Evolutionary conservation across 2,329 filamentous ascomycete genomes (phyloP), one percentile per base, ranked within the genome.

Genomic region (Trichophaea hybrida): DNA sequence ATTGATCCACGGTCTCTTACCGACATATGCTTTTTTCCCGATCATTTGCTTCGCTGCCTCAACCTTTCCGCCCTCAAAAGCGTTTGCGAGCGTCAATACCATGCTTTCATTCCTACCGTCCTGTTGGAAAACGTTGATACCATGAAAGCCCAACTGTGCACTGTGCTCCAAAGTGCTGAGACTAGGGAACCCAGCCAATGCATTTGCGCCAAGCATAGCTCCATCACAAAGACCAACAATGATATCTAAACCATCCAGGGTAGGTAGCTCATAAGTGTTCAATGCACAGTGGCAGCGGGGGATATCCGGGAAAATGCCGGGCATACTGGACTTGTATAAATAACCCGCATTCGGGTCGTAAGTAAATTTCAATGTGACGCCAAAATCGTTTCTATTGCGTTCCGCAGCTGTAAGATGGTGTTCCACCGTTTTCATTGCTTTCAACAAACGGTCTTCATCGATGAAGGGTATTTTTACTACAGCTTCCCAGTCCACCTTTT

Each of bases 401-500:
- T 98, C 88, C 1, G 85, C 87, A 1, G 83, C 78, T 2, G 81
- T 81, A n/a, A 98, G 77, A 1, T 86, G 74, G 46, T 83, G 76
- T 65, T 97, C 90, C 71, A 85, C 89, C 5, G 89, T 83, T 13
- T 79, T 84, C 86, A 98, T 96, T 6, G 91, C 93, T 40, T 77
- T 74, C 58, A 98, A 77, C 1, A 98, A 76, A 32, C 93, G 82
- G 68, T 85, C 82, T 72, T 98, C 91, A 60, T 98, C 88, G 64
- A 98, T 98, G 73, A 98, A 98, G 0, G 93, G 93, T 69, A 98
- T 98, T 73, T 97, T 98, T 65, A 98, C 89, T 40, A 98, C 91
- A 33, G 93, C 93, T 71, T 98, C 93, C 93, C 93, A 98, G 65
- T 98, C 94, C 86, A 95, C 94, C 75, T 95, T 98, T 76, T 98